Evolutionary conservation across 176 grass and related monocot genomes (phyloP), one percentile per base, ranked within the genome.

Genomic region (Zoysia pacifica): DNA sequence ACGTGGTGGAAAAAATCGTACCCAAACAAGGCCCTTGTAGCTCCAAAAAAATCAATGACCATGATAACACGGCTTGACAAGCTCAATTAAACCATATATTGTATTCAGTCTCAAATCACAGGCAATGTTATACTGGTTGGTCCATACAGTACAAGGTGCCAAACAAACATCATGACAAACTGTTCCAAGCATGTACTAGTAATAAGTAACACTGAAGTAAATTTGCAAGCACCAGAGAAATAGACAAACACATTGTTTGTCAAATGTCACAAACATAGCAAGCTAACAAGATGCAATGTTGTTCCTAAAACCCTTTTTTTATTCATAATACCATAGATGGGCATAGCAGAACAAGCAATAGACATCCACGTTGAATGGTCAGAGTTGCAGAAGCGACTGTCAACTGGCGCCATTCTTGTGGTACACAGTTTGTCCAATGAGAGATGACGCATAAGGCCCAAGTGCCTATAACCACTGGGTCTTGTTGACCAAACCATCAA

Each of bases 311-410:
- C 28, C 28, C 0, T 35, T 78, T 65, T 72, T 78, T 72, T 82
- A 82, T 72, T 82, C 73, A 71, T 48, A 58, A 28, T 77, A 83
- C 42, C 73, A 82, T 78, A 77, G 67, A 86, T 67, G 16, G 74
- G 16, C 67, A 87, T 77, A 72, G 49, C 35, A 38, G 65, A 79
- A 86, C 72, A 47, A 67, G 18, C 4, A 82, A 58, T 7, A 54
- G 52, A 54, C 15, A 83, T 39, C 63, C 62, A 48, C 9, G 58
- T 38, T 10, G 52, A 78, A 78, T 78, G 50, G 73, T 13, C 19
- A 66, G 15, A 82, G 79, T 71, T 6, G 16, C 37, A 28, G 75
- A 67, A 82, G 56, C 28, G 54, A 69, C 79, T 40, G 65, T 75
- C 55, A 59, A 67, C 58, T 82, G 12, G 8, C 2, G 12, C 67